Evolutionary conservation across 306 rosid genomes (phyloP).

Genomic region (Glycyrrhiza uralensis): DNA sequence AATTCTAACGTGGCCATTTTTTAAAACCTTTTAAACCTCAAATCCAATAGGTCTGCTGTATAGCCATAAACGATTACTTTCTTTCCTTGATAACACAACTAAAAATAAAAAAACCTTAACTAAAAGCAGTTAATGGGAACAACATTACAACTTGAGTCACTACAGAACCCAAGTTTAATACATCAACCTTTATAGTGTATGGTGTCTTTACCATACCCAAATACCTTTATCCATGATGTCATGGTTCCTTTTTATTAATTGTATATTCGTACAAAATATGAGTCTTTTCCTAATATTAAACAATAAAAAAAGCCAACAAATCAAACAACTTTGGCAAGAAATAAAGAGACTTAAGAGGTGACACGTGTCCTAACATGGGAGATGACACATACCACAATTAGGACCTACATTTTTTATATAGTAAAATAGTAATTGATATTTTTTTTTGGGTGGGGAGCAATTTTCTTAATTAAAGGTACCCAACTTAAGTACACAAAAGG

Average conservation of each 20-base stretch:
- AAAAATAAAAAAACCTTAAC: not conserved
- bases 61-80: not conserved
- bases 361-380: no score
- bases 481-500: no score
- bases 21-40: not conserved
- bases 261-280: no score
- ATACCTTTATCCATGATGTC: not conserved
- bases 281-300: no score
- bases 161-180: not conserved
- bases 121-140: not conserved
- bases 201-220: not conserved
- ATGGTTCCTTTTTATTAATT: not conserved
- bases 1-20: not conserved
- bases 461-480: slow-evolving; percentile 6
- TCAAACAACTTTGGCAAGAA: no score
- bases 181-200: not conserved
- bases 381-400: no score
- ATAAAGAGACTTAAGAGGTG: no score
- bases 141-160: not conserved
- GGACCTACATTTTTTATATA: no score
- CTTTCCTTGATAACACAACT: not conserved
- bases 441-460: no score
- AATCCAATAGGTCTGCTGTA: not conserved
- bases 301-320: no score
- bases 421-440: no score